Percentiles rank a stretch among this genome's conserved stretches.
These are phyloP conservation scores for Phalaenopsis hybrid DNA, from an alignment of 116 monocot genomes.

Conservation along the genomic window DNA sequence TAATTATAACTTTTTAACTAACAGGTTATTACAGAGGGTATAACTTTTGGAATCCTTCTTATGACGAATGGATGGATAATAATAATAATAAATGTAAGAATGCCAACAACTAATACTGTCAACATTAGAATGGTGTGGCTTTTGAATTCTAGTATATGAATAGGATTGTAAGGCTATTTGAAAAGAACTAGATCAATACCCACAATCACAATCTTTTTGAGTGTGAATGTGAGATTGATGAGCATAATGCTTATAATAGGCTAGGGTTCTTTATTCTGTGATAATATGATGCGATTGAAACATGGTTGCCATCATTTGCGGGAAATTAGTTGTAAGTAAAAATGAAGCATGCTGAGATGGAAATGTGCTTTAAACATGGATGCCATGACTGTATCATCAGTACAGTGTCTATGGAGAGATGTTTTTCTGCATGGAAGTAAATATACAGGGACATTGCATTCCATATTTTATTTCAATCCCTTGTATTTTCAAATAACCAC, in stretches of 20 bases:
- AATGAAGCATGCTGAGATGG: neutral
- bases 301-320: too few relatives aligned
- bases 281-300: neutral
- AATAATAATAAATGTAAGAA: neutral
- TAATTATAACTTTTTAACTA: too few relatives aligned
- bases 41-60: too few relatives aligned
- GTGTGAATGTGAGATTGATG: neutral
- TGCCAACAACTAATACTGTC: too few relatives aligned
- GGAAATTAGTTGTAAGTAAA: too few relatives aligned
- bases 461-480: neutral
- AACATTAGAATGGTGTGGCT: neutral
- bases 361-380: neutral
- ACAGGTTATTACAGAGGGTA: too few relatives aligned
- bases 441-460: neutral
- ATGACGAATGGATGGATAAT: too few relatives aligned
- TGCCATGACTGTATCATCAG: neutral
- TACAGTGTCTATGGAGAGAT: neutral
- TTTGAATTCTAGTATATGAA: neutral
- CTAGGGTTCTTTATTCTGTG: neutral
- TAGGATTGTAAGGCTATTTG: neutral
- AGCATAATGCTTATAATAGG: too few relatives aligned
- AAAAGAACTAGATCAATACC: neutral
- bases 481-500: neutral
- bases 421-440: neutral
- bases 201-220: neutral